Evolutionary conservation across 495 filamentous ascomycete genomes (phyloP).

Genomic region (Aspergillus sclerotioniger): DNA sequence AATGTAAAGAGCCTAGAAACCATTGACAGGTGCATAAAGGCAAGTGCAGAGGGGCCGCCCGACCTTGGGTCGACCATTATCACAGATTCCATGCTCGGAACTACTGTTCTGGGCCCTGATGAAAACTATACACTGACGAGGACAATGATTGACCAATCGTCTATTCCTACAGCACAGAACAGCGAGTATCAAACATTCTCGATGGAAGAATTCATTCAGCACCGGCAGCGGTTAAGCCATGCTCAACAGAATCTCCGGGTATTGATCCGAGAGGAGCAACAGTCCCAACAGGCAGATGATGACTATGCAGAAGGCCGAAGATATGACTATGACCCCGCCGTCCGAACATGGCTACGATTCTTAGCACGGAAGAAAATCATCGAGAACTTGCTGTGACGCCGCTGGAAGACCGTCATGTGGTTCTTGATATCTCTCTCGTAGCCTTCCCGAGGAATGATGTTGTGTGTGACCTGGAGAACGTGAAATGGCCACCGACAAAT

Average conservation of each 20-base stretch:
- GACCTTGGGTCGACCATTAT: background rate
- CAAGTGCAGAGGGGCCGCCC: background rate
- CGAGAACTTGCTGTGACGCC: slow-evolving; percentile 19
- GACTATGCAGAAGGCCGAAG: slow-evolving; percentile 44
- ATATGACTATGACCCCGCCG: slow-evolving; percentile 48
- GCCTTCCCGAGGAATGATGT: background rate
- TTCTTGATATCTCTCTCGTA: background rate
- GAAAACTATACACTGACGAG: slow-evolving; percentile 33
- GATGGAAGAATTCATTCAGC: slow-evolving; percentile 24
- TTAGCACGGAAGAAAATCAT: slow-evolving; percentile 42
- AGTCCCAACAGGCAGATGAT: slow-evolving; percentile 41
- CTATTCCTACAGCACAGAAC: slow-evolving; percentile 15
- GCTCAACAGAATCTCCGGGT: slow-evolving; percentile 35
- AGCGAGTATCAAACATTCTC: slow-evolving; percentile 22
- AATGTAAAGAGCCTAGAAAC: slow-evolving; percentile 45
- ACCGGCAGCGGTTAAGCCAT: slow-evolving; percentile 29
- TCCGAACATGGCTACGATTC: slow-evolving; percentile 44
- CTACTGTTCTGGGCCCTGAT: slow-evolving; percentile 34
- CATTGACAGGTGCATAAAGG: slow-evolving; percentile 33
- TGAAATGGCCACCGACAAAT: background rate
- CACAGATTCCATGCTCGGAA: slow-evolving; percentile 8
- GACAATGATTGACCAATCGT: slow-evolving; percentile 31
- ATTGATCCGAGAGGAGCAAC: slow-evolving; percentile 44
- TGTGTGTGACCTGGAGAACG: background rate
- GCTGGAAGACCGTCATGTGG: background rate